These are phyloP conservation scores for Symbiodinium natans DNA, from an alignment of 73 alveolate species.

Conservation along the genomic window DNA sequence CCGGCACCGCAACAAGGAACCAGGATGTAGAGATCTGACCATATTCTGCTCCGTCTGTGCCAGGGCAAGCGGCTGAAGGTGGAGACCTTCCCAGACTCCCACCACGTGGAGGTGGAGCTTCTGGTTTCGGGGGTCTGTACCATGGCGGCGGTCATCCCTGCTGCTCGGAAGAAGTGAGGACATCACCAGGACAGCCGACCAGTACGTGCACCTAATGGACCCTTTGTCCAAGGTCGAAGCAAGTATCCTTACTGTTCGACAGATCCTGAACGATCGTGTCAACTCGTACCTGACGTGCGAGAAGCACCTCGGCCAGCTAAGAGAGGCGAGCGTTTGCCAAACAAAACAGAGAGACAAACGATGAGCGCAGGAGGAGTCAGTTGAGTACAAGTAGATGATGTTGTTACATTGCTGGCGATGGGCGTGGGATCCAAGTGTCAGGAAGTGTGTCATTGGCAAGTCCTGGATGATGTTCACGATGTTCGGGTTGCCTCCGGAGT, in stretches of 20 bases:
- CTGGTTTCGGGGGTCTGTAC: constrained; percentile 49
- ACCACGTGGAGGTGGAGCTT: constrained; percentile 78
- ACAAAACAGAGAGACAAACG: too few relatives aligned
- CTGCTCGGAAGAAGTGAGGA: background rate
- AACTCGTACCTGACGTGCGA: constrained; percentile 55
- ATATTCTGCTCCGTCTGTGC: background rate
- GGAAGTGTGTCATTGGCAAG: constrained; percentile 47
- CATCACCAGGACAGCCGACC: background rate
- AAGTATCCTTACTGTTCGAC: constrained; percentile 45
- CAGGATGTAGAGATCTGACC: too few relatives aligned
- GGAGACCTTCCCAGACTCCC: constrained; percentile 20
- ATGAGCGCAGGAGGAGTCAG: too few relatives aligned
- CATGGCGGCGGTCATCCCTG: constrained; percentile 85
- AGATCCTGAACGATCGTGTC: constrained; percentile 33
- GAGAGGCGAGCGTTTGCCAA: background rate
- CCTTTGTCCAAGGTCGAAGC: constrained; percentile 35
- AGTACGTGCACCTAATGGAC: background rate
- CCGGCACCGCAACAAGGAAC: too few relatives aligned
- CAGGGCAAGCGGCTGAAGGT: constrained; percentile 45
- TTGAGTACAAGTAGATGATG: too few relatives aligned
- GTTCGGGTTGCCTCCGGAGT: constrained; percentile 79
- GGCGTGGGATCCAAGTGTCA: background rate
- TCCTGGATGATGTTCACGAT: constrained; percentile 77
- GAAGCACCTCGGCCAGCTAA: background rate
- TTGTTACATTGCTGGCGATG: too few relatives aligned